Base-by-base conservation (phyloP, 768 basidiomycete species). In the Neoboletus subvelutipes region DNA sequence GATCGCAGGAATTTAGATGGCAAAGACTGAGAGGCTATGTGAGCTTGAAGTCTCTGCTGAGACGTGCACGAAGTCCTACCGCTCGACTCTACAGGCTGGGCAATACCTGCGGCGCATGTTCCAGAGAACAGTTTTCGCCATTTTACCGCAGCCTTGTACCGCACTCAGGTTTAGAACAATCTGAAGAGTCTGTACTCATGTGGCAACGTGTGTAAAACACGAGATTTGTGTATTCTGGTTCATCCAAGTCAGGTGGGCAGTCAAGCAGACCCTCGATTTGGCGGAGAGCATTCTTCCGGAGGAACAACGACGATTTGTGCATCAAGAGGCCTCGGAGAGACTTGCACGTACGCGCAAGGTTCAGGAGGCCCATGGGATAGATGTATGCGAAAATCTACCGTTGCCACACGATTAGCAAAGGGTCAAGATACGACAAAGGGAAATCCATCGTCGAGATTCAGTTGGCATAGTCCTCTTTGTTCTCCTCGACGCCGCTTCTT, bases 201-300 rank as follows among this genome's bases (percentile, higher is more conserved):
- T 66, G 65, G 48, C 62, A 82, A 24, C 57, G 62, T 6, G 47
- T 10, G 28, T 47, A 54, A 20, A 66, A 83, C 28, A 72, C 73
- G 40, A 83, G 74, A 55, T 71, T 76, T 36, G 76, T 75, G 54
- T 77, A 82, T 60, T 77, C 72, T 0, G 74, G 64, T 70, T 83
- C 81, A 26, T 61, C 68, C 58, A 82, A 61, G 60, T 81, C 80
- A 11, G 59, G 41, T 0, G 81, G 82, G 56, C 78, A 78, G 17
- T 66, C 54, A 4, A 81, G 82, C 15, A 80, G 67, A 15, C 71
- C 75, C 37, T 66, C 64, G 11, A 78, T 66, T 49, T 69, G 73
- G 17, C 58, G 59, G 29, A 78, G 71, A 46, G 58, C 49, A 20
- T 40, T 51, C 48, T 49, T 63, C 71, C 72, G 59, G 60, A 72